Base-by-base conservation (phyloP, 2,329 filamentous ascomycete species). In the Myriangium duriaei region DNA sequence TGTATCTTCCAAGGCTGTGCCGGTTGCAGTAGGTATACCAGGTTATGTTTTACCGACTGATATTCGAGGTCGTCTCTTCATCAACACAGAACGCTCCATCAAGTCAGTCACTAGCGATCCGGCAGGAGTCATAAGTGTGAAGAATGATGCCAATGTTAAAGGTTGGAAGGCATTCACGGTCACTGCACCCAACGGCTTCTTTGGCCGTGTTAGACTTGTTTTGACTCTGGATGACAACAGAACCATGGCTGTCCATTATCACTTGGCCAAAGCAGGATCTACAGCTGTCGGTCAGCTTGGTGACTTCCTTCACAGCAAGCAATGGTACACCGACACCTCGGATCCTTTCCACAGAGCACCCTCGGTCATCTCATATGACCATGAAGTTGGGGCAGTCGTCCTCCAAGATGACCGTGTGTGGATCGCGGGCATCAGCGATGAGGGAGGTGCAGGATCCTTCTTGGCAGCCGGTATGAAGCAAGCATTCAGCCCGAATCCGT, bases 381-480 rank as follows among this genome's bases (percentile, higher is more conserved):
- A 52, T 28, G 50, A 53, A 10, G 44, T 46, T 5, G 44, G 53
- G 12, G 45, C 47, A 5, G 51, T 54, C n/a, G 59, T 63, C 7
- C 42, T 67, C 55, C 49, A 71, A 63, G 52, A 62, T 45, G 40
- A 58, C 1, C 62, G 73, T 1, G 71, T 65, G 5, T 76, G 72
- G 72, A 67, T 76, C 4, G 64, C 72, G 1, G 73, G 73, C 0
- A 58, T 77, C 1, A 74, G 70, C 39, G 72, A 76, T 40, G 73
- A 77, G 53, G 72, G 61, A 1, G 73, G 73, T 1, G 67, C 68
- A 0, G 71, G 71, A 1, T 65, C 71, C 0, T 75, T 67, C 43
- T 61, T 75, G 1, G 69, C 72, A 0, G 67, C 69, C 0, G 56
- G 64, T 2, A 64, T 72, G 55, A 76, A 77, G 52, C 68, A 74